These are phyloP conservation scores for Selaginella tamariscina DNA, from an alignment of 75 land plant genomes.

Conservation along the genomic window DNA sequence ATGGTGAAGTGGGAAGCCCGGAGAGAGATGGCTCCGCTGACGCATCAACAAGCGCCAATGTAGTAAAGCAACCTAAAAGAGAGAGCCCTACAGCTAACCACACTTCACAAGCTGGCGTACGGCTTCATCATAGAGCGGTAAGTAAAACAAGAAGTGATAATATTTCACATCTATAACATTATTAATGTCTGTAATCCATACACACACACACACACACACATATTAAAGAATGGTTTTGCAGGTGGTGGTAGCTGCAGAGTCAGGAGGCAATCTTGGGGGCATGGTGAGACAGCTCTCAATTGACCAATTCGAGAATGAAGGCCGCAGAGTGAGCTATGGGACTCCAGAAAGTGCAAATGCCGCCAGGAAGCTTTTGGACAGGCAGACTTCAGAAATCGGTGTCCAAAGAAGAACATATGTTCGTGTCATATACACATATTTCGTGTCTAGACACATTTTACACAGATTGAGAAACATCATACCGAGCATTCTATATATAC, in stretches of 20 bases:
- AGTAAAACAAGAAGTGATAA: background rate
- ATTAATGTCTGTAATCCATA: too few relatives aligned
- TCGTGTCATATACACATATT: background rate
- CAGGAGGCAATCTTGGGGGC: conserved; percentile 66
- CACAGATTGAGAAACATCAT: too few relatives aligned
- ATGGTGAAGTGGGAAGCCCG: conserved; percentile 18
- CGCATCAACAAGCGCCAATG: conserved; percentile 22
- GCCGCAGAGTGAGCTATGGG: conserved; percentile 53
- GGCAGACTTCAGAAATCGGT: conserved; percentile 67
- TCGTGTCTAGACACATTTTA: background rate
- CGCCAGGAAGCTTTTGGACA: conserved; percentile 37
- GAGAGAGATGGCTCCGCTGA: conserved; percentile 15
- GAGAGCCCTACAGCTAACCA: conserved; percentile 19
- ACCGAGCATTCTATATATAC: too few relatives aligned
- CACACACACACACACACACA: too few relatives aligned
- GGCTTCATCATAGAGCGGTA: conserved; percentile 79
- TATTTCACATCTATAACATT: background rate
- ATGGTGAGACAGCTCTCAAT: conserved; percentile 73
- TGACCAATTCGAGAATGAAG: conserved; percentile 91
- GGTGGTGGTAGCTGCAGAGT: conserved; percentile 84
- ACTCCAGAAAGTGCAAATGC: conserved; percentile 41
- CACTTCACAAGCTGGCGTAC: conserved; percentile 44
- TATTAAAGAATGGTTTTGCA: conserved; percentile 20
- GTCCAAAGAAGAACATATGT: conserved; percentile 58
- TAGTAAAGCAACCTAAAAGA: conserved; percentile 18